Conservation (phyloP, 768 basidiomycete species). For the Floccularia luteovirens region DNA sequence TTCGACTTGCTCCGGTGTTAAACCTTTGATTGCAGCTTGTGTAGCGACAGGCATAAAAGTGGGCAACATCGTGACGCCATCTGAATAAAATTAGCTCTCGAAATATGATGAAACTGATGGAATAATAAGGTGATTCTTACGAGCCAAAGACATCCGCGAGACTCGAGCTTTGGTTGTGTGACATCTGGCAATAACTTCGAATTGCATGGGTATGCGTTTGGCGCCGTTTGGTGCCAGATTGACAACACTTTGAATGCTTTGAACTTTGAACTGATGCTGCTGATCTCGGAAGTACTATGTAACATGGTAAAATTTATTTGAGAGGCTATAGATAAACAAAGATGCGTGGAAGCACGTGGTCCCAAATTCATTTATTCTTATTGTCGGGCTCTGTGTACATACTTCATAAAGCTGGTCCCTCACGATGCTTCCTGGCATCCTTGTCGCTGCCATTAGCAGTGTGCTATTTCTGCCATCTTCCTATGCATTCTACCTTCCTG, state of each 20-base stretch:
- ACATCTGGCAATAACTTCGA: constrained; percentile 78
- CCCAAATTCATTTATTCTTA: no score
- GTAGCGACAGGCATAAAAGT: constrained; percentile 95
- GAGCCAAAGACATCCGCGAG: constrained; percentile 77
- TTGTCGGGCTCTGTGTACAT: no score
- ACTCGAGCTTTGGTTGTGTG: constrained; percentile 77
- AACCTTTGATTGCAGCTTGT: constrained; percentile 85
- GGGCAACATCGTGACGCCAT: constrained; percentile 76
- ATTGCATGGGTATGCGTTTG: constrained; percentile 50
- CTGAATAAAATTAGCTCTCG: constrained; percentile 22
- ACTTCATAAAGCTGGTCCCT: no score
- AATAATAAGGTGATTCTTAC: constrained; percentile 31
- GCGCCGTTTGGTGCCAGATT: constrained; percentile 11
- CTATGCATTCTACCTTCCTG: constrained; percentile 86
- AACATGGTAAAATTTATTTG: no score
- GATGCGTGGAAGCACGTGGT: no score
- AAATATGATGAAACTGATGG: constrained; percentile 2
- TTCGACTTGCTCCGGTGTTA: constrained; percentile 83
- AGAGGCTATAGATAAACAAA: no score
- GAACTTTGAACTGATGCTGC: no score
- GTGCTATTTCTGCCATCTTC: constrained; percentile 11
- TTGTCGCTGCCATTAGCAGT: no score
- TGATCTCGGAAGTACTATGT: no score
- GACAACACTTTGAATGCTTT: background rate
- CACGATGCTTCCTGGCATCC: no score